Evolutionary conservation across 208 protist species (phyloP).

Genomic region (Leishmania braziliensis): DNA sequence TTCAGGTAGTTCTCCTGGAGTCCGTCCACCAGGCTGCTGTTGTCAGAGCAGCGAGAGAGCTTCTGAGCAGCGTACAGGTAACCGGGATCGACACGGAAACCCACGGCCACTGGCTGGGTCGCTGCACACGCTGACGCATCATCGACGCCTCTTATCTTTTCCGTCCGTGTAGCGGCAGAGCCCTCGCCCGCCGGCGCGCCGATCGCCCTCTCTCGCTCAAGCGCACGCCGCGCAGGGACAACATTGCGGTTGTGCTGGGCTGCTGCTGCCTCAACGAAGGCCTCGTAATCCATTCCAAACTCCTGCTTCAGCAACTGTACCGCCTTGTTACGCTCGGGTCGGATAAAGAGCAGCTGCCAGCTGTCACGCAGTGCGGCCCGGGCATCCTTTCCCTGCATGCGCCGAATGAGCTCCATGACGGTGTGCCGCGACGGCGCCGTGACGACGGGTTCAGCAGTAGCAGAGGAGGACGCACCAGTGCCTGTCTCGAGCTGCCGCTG

Average conservation of each 20-base stretch:
- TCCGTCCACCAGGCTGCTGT: constrained; percentile 58
- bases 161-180: background rate
- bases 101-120: constrained; percentile 27
- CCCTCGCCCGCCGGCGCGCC: background rate
- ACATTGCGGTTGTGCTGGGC: constrained; percentile 25
- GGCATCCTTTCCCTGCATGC: constrained; percentile 67
- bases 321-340: constrained; percentile 50
- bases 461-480: background rate
- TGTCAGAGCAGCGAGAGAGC: constrained; percentile 35
- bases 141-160: background rate
- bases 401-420: constrained; percentile 46
- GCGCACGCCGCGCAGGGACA: constrained; percentile 15
- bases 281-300: constrained; percentile 68
- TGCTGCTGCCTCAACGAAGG: constrained; percentile 38
- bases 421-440: constrained; percentile 16
- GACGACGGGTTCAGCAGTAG: background rate
- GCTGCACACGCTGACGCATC: background rate
- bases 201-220: constrained; percentile 31
- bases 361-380: constrained; percentile 44
- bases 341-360: constrained; percentile 53
- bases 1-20: constrained; percentile 79
- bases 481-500: constrained; percentile 1
- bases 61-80: constrained; percentile 63
- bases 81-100: constrained; percentile 76
- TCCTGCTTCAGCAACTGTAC: constrained; percentile 74